phyloP scores from a whole-genome alignment of 345 rosid species.

The Noccaea bulbosa region DNA sequence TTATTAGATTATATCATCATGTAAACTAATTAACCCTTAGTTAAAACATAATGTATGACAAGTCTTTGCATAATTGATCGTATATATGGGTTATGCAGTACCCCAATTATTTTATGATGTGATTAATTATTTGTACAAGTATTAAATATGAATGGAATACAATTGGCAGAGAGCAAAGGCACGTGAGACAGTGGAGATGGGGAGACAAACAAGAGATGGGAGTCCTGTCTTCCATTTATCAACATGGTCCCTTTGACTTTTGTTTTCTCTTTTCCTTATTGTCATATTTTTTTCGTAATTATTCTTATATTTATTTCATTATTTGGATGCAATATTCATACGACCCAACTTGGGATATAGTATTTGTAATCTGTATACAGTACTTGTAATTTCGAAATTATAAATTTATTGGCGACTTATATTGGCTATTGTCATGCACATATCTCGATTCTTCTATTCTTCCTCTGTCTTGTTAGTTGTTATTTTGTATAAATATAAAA shows the following conservation, averaged over 20 bases:
- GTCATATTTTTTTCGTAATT: neutral
- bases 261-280: conserved; percentile 8
- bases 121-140: conserved; percentile 10
- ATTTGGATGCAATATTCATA: conserved; percentile 30
- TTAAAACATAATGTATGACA: conserved; percentile 5
- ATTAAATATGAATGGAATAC: conserved; percentile 18
- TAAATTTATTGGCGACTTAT: conserved; percentile 19
- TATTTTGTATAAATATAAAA: neutral
- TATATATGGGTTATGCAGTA: no score
- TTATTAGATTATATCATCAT: neutral
- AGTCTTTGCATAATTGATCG: neutral
- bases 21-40: neutral
- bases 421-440: conserved; percentile 1
- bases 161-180: conserved; percentile 61
- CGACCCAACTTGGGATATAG: conserved; percentile 38
- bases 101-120: neutral
- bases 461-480: neutral
- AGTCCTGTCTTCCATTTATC: conserved; percentile 54
- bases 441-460: neutral
- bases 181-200: conserved; percentile 55
- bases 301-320: conserved; percentile 30
- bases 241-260: conserved; percentile 44
- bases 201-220: conserved; percentile 55
- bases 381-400: conserved; percentile 25
- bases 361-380: conserved; percentile 22